Evolutionary conservation across 1,284 basidiomycete species (phyloP).

Genomic region (Veloporphyrellus conicus): DNA sequence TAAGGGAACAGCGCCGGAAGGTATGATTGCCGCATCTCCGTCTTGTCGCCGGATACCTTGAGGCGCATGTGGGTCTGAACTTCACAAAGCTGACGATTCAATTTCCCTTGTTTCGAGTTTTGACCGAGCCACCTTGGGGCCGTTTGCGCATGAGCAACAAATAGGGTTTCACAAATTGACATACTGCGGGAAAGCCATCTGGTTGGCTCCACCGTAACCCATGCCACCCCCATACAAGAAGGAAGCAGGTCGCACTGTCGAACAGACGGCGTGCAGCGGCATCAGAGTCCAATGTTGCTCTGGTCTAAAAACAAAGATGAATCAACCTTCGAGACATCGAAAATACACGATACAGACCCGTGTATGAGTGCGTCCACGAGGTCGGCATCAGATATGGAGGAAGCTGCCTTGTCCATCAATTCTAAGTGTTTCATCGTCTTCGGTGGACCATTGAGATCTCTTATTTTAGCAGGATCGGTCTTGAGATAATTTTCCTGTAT

Average conservation of each 20-base stretch:
- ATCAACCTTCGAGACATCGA: constrained; percentile 1
- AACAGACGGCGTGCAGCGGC: constrained; percentile 89
- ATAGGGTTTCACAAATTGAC: constrained; percentile 27
- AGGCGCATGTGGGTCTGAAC: constrained; percentile 95
- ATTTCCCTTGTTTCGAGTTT: constrained; percentile 88
- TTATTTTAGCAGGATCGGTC: constrained; percentile 64
- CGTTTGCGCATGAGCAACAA: constrained; percentile 2
- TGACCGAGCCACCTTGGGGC: constrained; percentile 85
- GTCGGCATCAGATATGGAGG: constrained; percentile 92
- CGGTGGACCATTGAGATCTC: constrained; percentile 59
- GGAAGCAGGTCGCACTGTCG: constrained; percentile 82
- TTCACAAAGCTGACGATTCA: constrained; percentile 79
- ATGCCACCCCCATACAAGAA: constrained; percentile 71
- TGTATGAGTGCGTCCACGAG: constrained; percentile 94
- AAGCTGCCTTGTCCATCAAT: constrained; percentile 84
- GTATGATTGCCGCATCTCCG: constrained; percentile 89
- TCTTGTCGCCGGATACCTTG: constrained; percentile 83
- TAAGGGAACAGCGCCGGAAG: constrained; percentile 80
- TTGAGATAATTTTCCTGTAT: constrained; percentile 87
- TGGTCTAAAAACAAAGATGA: constrained; percentile 45
- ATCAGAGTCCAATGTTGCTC: constrained; percentile 97
- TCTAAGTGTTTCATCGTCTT: constrained; percentile 69
- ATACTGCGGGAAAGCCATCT: constrained; percentile 79
- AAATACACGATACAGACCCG: constrained; percentile 51
- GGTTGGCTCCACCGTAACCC: constrained; percentile 64